Percentiles rank a stretch among this genome's conserved stretches.
These are phyloP conservation scores for Arctium minus DNA, from an alignment of 129 eudicot genomes.

Conservation along the genomic window DNA sequence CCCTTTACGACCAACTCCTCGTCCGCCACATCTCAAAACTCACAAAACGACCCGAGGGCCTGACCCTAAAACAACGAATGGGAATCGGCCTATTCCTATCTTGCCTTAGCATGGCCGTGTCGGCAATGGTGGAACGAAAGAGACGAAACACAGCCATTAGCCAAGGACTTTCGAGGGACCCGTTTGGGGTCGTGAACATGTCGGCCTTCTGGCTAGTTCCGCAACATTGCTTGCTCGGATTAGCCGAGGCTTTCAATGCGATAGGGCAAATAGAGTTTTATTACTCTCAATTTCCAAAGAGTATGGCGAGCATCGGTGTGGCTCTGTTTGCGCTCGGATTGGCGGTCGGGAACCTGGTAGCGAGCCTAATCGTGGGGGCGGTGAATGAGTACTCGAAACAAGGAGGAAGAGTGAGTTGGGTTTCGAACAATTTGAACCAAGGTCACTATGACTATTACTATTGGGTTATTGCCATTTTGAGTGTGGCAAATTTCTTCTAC, in stretches of 20 bases:
- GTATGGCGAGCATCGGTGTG: conserved; percentile 77
- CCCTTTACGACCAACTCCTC: conserved; percentile 58
- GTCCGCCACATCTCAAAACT: conserved; percentile 45
- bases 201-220: conserved; percentile 80
- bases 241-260: conserved; percentile 78
- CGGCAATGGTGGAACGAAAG: conserved; percentile 52
- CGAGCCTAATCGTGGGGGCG: conserved; percentile 46
- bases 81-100: conserved; percentile 66
- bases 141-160: conserved; percentile 44
- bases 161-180: conserved; percentile 36
- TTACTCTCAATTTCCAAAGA: conserved; percentile 79
- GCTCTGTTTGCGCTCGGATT: conserved; percentile 60
- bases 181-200: conserved; percentile 47
- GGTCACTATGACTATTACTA: conserved; percentile 81
- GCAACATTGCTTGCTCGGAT: conserved; percentile 51
- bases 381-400: conserved; percentile 31
- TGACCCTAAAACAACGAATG: conserved; percentile 54
- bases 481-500: conserved; percentile 59
- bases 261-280: conserved; percentile 78
- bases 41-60: conserved; percentile 47
- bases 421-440: conserved; percentile 53
- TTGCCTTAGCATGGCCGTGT: conserved; percentile 32
- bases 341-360: conserved; percentile 57
- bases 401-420: conserved; percentile 65
- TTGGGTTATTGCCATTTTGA: conserved; percentile 50